Base-by-base conservation (phyloP, 495 filamentous ascomycete species). In the Neurospora africana region DNA sequence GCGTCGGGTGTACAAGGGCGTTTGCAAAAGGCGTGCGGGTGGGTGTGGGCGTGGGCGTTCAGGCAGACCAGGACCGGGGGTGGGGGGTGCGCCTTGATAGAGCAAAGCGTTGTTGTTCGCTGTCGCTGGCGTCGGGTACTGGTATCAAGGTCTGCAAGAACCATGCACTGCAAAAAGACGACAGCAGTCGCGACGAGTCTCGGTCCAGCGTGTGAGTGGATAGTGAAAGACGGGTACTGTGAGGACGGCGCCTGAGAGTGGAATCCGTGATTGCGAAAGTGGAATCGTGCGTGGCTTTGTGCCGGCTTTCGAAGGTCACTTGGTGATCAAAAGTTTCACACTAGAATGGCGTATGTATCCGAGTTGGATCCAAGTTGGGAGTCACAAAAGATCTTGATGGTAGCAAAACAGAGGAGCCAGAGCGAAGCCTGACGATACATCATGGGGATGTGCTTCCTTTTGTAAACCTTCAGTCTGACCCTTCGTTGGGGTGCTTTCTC, bases 391-490 rank as follows among this genome's bases (percentile, higher is more conserved):
- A 15, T 58, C 4, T 53, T 33, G 53, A 35, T 65, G 53, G 3
- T 65, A 33, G 53, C 27, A 65, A 33, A 65, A 33, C 13, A 65
- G 53, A 30, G 23, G 27, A 65, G 6, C 53, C 53, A 33, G 27
- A 33, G 53, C 53, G 15, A 33, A 65, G 27, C 53, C 53, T 19
- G 27, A 65, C 27, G 53, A 65, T 17, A 13, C 6, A 33, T 65
- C 27, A 17, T 35, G 53, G 53, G 53, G 53, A 65, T 65, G 53
- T 30, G 72, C 69, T 61, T 72, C 73, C 72, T 78, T 78, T 76
- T 78, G 73, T 76, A 77, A 77, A 23, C 72, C 77, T 78, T 74
- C 53, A 65, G 53, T 65, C 53, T 65, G 72, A 74, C 74, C 70
- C 73, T 75, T 44, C 71, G 73, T 75, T 76, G 75, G 73, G 69